These are phyloP conservation scores for Umbelopsis sp. DNA, from an alignment of 371 early-diverging fungal species.

Conservation along the genomic window DNA sequence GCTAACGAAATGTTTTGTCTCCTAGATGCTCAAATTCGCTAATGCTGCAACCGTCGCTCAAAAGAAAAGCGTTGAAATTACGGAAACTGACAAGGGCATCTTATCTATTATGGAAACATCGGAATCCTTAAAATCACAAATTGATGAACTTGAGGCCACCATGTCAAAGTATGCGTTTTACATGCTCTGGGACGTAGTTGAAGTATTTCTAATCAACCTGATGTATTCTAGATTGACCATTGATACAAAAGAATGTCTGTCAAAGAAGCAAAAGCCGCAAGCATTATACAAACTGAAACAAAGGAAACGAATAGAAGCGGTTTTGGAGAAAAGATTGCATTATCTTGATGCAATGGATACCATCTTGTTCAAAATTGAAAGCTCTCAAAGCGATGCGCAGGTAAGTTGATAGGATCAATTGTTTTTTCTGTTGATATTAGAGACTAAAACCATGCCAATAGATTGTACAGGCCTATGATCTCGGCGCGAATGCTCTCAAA, in stretches of 20 bases:
- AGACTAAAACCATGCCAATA: conserved; percentile 21
- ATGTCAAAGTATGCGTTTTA: conserved; percentile 35
- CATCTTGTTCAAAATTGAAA: conserved; percentile 55
- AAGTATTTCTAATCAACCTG: background rate
- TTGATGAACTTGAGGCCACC: conserved; percentile 49
- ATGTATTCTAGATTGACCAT: conserved; percentile 22
- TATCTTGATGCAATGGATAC: conserved; percentile 62
- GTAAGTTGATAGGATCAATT: conserved; percentile 25
- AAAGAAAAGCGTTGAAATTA: conserved; percentile 31
- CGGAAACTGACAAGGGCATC: conserved; percentile 51
- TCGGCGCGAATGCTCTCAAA: conserved; percentile 54
- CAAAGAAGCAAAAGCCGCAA: conserved; percentile 37
- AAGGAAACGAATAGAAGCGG: conserved; percentile 41
- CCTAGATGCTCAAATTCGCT: conserved; percentile 13
- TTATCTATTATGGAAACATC: conserved; percentile 51
- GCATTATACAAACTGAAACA: conserved; percentile 53
- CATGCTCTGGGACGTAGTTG: too few species aligned
- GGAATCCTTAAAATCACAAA: conserved; percentile 47
- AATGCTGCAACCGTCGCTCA: conserved; percentile 5
- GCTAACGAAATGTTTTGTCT: background rate
- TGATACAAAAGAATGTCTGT: conserved; percentile 28
- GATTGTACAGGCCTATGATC: conserved; percentile 57
- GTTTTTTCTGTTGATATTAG: background rate
- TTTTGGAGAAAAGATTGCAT: conserved; percentile 48
- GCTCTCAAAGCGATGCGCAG: conserved; percentile 59